Evolutionary conservation across 495 filamentous ascomycete genomes (phyloP).

Genomic region (Penicillium canariense): DNA sequence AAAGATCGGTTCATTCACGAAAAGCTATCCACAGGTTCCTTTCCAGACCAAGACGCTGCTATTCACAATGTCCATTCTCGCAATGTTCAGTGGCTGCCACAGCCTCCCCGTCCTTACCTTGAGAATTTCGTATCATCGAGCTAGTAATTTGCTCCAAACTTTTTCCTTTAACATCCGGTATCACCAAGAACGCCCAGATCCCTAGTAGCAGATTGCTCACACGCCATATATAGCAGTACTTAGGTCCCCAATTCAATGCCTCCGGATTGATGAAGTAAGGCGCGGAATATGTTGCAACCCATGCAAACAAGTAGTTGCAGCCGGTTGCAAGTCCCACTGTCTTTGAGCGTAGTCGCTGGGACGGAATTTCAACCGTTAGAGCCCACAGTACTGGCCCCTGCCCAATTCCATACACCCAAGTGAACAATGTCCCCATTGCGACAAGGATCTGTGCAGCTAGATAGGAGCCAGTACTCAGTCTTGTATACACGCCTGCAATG

Average conservation of each 20-base stretch:
- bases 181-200: neutral
- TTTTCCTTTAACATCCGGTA: neutral
- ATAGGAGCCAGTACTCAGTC: neutral
- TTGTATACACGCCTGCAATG: neutral
- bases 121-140: neutral
- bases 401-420: constrained; percentile 2
- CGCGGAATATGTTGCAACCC: constrained; percentile 1
- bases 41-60: neutral
- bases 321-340: constrained; percentile 1
- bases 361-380: neutral
- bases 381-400: constrained; percentile 7
- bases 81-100: neutral
- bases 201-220: neutral
- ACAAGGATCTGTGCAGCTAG: constrained; percentile 1
- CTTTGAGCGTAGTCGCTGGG: constrained; percentile 1
- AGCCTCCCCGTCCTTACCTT: neutral
- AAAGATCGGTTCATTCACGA: too few species aligned
- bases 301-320: neutral
- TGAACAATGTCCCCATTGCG: constrained; percentile 5
- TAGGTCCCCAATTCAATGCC: neutral
- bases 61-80: neutral
- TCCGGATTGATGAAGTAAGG: constrained; percentile 5
- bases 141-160: neutral
- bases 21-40: neutral
- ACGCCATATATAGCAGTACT: neutral